These are phyloP conservation scores for Lycium ferocissimum DNA, from an alignment of 257 asterid genomes.

Conservation along the genomic window DNA sequence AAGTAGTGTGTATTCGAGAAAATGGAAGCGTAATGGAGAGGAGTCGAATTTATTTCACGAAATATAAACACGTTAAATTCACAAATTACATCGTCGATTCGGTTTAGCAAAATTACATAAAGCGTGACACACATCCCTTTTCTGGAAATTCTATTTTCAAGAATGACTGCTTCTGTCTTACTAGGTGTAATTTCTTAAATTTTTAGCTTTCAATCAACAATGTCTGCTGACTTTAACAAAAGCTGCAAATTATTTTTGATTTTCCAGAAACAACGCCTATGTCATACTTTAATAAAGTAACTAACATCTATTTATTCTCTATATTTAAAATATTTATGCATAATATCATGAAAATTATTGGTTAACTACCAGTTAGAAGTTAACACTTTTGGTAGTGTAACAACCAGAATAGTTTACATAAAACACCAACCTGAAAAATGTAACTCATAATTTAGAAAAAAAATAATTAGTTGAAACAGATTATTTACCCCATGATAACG, in stretches of 20 bases:
- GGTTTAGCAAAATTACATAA: no score
- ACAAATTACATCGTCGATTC: neutral
- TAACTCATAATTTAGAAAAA: neutral
- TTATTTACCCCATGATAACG: neutral
- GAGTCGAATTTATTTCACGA: no score
- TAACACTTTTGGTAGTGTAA: slow-evolving; percentile 20
- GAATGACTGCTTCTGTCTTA: neutral
- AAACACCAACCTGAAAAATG: no score
- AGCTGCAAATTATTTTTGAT: neutral
- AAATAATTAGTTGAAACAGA: neutral
- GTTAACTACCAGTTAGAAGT: neutral
- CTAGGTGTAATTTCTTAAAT: no score
- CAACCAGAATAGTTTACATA: neutral
- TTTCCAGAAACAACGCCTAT: no score
- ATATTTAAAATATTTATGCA: neutral
- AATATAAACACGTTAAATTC: neutral
- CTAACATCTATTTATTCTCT: neutral
- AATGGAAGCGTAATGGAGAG: no score
- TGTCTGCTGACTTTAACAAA: no score
- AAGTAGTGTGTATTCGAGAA: no score
- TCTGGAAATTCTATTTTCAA: neutral
- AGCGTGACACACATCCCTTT: neutral
- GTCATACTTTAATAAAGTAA: no score
- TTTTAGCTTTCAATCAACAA: no score
- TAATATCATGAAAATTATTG: neutral